Evolutionary conservation across 2,329 filamentous ascomycete species (phyloP).

Genomic region (Ophiocordyceps camponoti-leonardi): DNA sequence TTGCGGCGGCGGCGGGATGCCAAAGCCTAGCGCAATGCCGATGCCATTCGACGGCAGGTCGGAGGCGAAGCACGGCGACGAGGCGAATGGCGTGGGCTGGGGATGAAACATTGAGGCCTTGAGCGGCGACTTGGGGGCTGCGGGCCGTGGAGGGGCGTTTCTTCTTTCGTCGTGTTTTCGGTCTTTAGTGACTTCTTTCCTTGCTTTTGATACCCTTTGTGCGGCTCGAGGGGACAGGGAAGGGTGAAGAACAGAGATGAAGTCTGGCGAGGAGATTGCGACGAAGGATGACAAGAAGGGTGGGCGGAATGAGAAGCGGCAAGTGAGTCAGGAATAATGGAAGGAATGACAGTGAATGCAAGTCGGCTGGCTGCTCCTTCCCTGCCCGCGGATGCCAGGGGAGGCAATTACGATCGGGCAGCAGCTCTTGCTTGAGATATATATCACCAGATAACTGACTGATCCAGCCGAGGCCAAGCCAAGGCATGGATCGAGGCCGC

Average conservation of each 20-base stretch:
- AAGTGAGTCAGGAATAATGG: background rate
- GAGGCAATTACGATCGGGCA: background rate
- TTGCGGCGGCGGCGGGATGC: conserved; percentile 5
- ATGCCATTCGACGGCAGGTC: conserved; percentile 19
- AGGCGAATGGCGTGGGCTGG: conserved; percentile 22
- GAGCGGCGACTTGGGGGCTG: background rate
- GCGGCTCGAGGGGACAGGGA: background rate
- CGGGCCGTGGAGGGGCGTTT: background rate
- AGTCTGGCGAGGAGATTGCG: background rate
- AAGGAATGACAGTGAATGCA: background rate
- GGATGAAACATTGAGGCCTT: background rate
- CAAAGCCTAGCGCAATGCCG: conserved; percentile 8
- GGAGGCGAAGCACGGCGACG: conserved; percentile 21
- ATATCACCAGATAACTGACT: background rate
- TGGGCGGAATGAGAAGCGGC: background rate
- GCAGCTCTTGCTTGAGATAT: background rate
- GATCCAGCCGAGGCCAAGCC: background rate
- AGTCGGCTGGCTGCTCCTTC: background rate
- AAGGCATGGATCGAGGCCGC: background rate
- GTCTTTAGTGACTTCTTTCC: background rate
- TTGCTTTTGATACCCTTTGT: background rate
- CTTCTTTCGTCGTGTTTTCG: background rate
- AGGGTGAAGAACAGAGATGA: background rate
- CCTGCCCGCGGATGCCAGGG: background rate
- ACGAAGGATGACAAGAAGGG: background rate